Evolutionary conservation across 1,284 basidiomycete species (phyloP), one percentile per base, ranked within the genome.

Genomic region (Ceratobasidium papillatum): DNA sequence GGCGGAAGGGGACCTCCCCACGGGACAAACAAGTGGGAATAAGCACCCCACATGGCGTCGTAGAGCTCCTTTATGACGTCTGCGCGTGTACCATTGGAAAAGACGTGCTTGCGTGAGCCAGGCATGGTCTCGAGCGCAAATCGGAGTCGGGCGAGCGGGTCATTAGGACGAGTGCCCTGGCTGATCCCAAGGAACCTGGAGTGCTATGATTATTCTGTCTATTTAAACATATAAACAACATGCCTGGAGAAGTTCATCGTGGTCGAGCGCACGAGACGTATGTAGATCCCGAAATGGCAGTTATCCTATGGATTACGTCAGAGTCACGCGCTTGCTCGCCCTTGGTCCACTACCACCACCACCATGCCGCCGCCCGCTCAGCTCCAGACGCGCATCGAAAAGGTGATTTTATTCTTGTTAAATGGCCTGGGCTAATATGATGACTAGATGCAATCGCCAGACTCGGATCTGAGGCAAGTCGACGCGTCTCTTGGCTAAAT

Each of bases 31-130:
- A 90, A 83, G 76, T 90, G 86, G 0, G 88, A 84, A 77, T 93
- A 89, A 1, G 85, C 84, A 1, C 92, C 92, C 90, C 92, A 92
- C 83, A 94, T 91, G 3, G 92, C 87, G 74, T 88, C 87, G 79
- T 94, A 94, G 0, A 94, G 86, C 78, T 91, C 91, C 27, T 87
- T 86, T n/a, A 94, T 85, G 32, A 94, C 90, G 80, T 93, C 91
- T 62, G 90, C 88, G 59, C 92, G 87, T 8, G 90, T 90, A 8
- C 87, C 86, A 36, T 87, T 85, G 0, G 90, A 90, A 79, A 93
- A 94, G 1, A 87, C 85, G 80, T 91, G 93, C 82, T 92, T 92
- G 77, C 90, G 84, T 2, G 90, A 89, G 52, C 88, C 88, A 0
- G 91, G 91, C 88, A 94, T 90, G 1, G 91, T 92, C 81, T 94